Base-by-base conservation (phyloP, 2,329 filamentous ascomycete genomes). In the Escovopsis sp. region DNA sequence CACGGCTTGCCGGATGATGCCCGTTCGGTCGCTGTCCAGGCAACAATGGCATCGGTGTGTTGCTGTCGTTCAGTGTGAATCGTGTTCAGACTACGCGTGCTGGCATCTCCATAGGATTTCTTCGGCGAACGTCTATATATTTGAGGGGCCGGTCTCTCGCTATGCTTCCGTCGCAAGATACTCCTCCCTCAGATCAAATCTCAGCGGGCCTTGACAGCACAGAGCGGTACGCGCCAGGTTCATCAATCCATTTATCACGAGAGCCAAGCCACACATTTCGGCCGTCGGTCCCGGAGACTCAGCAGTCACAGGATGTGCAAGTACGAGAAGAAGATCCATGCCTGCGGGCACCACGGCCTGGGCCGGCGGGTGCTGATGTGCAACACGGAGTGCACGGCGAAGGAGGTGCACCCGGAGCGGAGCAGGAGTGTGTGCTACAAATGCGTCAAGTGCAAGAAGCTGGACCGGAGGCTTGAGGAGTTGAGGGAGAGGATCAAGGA, bases 281-380 rank as follows among this genome's bases (percentile, higher is more conserved):
- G 20, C 20, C 20, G 20, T 6, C 20, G 20, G 20, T 20, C 20
- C 20, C 20, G 20, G 6, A n/a, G n/a, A 31, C 20, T n/a, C 8
- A 29, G 13, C 12, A 29, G 15, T 12, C 11, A 29, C 11, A 33
- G 12, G 14, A 59, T 61, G 58, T 58, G 57, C 39, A 45, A 40
- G 10, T 56, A 57, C 48, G 33, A 45, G 7, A 50, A 49, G 29
- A 47, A 47, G 29, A 27, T 54, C 30, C 59, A 54, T 39, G 25
- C 25, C 27, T 58, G 56, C 50, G 16, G 36, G 5, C 55, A 59
- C 44, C 39, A 48, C 25, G 29, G 42, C 27, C 56, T 52, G 57
- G 53, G 56, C 29, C 44, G 46, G 12, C 45, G 50, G 16, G 42
- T 53, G 20, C 52, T 46, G 39, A 39, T 33, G 4, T 60, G 55